phyloP scores from a whole-genome alignment of 2,329 filamentous ascomycete species.

The Macrophomina pseudophaseolina region DNA sequence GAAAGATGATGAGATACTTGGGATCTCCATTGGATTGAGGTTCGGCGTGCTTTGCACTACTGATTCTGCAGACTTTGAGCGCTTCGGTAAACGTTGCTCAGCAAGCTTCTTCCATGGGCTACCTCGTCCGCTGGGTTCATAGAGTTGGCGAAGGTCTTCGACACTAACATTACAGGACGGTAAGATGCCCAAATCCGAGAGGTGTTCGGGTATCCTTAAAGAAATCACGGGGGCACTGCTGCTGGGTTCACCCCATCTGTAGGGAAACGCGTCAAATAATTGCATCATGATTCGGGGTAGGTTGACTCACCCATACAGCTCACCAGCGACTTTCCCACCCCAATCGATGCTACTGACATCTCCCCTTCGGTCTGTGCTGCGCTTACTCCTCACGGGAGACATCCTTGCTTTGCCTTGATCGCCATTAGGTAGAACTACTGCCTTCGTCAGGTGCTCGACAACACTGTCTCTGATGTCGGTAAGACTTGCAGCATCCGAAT shows the following conservation, averaged over 20 bases:
- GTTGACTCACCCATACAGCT: slow-evolving; percentile 6
- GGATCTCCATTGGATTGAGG: background rate
- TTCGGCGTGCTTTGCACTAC: background rate
- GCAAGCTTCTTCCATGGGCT: slow-evolving; percentile 16
- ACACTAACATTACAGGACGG: slow-evolving; percentile 7
- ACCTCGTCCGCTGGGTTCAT: background rate
- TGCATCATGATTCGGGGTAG: background rate
- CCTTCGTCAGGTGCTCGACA: slow-evolving; percentile 14
- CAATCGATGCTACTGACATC: slow-evolving; percentile 14
- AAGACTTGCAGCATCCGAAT: slow-evolving; percentile 19
- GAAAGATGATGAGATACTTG: background rate
- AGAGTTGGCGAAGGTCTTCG: slow-evolving; percentile 1
- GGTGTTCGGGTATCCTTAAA: background rate
- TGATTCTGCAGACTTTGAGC: background rate
- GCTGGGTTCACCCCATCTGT: slow-evolving; percentile 15
- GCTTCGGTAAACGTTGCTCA: slow-evolving; percentile 4
- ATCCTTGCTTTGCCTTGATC: background rate
- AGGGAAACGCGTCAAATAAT: background rate
- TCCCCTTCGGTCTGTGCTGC: background rate
- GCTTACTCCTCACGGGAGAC: background rate
- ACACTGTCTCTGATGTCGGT: slow-evolving; percentile 22
- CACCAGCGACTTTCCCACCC: background rate
- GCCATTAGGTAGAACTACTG: background rate
- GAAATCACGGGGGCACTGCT: slow-evolving; percentile 7
- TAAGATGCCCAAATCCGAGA: background rate